phyloP scores from a whole-genome alignment of 2,329 filamentous ascomycete genomes.

The Fusarium chlamydosporum region DNA sequence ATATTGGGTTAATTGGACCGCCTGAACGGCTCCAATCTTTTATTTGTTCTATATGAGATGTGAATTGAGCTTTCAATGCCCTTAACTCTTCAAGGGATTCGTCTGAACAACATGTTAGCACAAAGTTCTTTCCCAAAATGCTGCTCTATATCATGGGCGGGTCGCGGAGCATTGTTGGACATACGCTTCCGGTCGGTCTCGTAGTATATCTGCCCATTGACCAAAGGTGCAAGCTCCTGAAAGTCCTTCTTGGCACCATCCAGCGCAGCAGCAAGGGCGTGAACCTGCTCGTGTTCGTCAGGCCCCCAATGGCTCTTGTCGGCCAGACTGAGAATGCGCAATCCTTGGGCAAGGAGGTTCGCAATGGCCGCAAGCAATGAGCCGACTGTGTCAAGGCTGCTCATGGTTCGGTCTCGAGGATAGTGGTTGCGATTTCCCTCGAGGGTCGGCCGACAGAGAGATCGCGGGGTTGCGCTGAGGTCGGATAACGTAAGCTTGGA shows the following conservation, averaged over 20 bases:
- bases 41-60: constrained; percentile 64
- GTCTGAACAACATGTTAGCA: constrained; percentile 54
- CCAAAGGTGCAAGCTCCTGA: constrained; percentile 68
- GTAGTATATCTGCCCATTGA: constrained; percentile 71
- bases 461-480: constrained; percentile 36
- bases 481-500: constrained; percentile 28
- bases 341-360: constrained; percentile 65
- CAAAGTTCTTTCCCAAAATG: background rate
- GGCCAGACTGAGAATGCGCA: constrained; percentile 68
- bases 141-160: background rate
- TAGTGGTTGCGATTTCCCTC: constrained; percentile 30
- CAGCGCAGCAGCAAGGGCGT: constrained; percentile 67
- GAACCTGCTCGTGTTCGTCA: constrained; percentile 72
- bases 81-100: constrained; percentile 68
- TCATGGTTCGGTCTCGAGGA: constrained; percentile 51
- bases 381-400: constrained; percentile 67
- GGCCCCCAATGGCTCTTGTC: constrained; percentile 71
- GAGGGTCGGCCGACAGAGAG: constrained; percentile 13
- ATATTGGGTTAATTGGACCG: constrained; percentile 69
- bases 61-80: constrained; percentile 61
- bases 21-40: constrained; percentile 69
- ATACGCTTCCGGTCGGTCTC: constrained; percentile 69
- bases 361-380: constrained; percentile 71
- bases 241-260: constrained; percentile 73
- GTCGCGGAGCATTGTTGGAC: background rate